These are phyloP conservation scores for Cyclotella distinguenda DNA, from an alignment of 108 stramenopile genomes.

Conservation along the genomic window DNA sequence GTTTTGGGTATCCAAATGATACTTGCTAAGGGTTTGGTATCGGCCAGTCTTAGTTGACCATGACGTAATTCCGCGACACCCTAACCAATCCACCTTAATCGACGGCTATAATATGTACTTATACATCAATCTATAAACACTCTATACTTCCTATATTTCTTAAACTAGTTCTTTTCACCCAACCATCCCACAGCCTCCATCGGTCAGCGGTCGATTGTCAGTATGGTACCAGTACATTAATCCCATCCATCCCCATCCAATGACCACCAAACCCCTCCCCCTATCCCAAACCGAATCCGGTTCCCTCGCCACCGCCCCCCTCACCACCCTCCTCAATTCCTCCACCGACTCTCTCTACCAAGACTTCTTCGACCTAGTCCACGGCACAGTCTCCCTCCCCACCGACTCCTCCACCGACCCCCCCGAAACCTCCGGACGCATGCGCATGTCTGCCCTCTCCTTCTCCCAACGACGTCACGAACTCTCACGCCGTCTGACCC, in stretches of 20 bases:
- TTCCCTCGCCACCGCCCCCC: conserved; percentile 71
- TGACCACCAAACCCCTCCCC: conserved; percentile 33
- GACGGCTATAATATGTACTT: no score
- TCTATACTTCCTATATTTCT: no score
- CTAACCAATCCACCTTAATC: no score
- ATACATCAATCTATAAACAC: no score
- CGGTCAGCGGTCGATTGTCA: no score
- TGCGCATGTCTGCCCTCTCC: conserved; percentile 75
- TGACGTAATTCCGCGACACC: no score
- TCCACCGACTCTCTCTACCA: conserved; percentile 76
- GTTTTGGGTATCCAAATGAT: no score
- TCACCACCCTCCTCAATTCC: conserved; percentile 66
- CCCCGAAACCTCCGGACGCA: conserved; percentile 3
- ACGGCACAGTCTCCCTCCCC: conserved; percentile 71
- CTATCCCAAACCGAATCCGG: conserved; percentile 69
- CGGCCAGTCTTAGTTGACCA: no score
- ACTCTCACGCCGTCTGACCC: conserved; percentile 66
- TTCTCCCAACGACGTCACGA: conserved; percentile 87
- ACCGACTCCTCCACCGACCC: conserved; percentile 38
- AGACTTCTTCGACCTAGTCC: conserved; percentile 77
- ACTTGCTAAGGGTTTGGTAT: no score
- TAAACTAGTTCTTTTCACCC: no score
- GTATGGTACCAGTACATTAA: background rate
- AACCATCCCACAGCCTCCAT: no score
- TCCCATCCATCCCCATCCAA: background rate